These are phyloP conservation scores for Leishmania braziliensis DNA, from an alignment of 208 protist genomes.

Conservation along the genomic window DNA sequence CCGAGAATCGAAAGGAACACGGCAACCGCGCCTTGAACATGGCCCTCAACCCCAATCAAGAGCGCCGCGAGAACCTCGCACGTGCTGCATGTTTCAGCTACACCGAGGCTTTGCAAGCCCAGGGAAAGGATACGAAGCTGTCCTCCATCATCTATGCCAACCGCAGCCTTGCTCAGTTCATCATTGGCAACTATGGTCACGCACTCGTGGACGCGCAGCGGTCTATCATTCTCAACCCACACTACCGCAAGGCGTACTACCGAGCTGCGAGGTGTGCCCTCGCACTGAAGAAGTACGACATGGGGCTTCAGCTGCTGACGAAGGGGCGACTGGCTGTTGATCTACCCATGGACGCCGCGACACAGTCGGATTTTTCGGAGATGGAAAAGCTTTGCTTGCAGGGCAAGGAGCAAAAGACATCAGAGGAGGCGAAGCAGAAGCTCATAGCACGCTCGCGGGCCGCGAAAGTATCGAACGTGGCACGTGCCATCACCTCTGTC, in stretches of 20 bases:
- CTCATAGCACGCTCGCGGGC: slow-evolving; percentile 44
- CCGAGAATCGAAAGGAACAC: slow-evolving; percentile 86
- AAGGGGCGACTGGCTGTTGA: slow-evolving; percentile 40
- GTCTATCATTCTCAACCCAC: slow-evolving; percentile 74
- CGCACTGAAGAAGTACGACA: slow-evolving; percentile 73
- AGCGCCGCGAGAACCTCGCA: slow-evolving; percentile 78
- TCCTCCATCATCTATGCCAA: slow-evolving; percentile 83
- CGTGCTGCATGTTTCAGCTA: slow-evolving; percentile 82
- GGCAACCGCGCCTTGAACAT: slow-evolving; percentile 80
- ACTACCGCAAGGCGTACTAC: slow-evolving; percentile 89
- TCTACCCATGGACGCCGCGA: slow-evolving; percentile 40
- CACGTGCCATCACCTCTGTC: slow-evolving; percentile 59
- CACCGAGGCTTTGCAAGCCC: slow-evolving; percentile 83
- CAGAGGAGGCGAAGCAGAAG: slow-evolving; percentile 42
- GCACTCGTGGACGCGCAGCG: slow-evolving; percentile 83
- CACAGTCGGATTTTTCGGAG: slow-evolving; percentile 58
- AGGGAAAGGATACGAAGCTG: slow-evolving; percentile 71
- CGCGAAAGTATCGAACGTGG: slow-evolving; percentile 63
- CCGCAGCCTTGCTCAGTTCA: slow-evolving; percentile 82
- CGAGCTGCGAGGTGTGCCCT: slow-evolving; percentile 79
- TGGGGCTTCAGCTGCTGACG: slow-evolving; percentile 63
- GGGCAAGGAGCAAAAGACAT: slow-evolving; percentile 22
- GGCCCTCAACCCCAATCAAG: slow-evolving; percentile 77
- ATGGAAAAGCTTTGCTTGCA: slow-evolving; percentile 43
- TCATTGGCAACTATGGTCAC: slow-evolving; percentile 90